Percentiles rank a stretch among this genome's conserved stretches.
These are phyloP conservation scores for Trypanosoma conorhini DNA, from an alignment of 208 protist species.

Conservation along the genomic window DNA sequence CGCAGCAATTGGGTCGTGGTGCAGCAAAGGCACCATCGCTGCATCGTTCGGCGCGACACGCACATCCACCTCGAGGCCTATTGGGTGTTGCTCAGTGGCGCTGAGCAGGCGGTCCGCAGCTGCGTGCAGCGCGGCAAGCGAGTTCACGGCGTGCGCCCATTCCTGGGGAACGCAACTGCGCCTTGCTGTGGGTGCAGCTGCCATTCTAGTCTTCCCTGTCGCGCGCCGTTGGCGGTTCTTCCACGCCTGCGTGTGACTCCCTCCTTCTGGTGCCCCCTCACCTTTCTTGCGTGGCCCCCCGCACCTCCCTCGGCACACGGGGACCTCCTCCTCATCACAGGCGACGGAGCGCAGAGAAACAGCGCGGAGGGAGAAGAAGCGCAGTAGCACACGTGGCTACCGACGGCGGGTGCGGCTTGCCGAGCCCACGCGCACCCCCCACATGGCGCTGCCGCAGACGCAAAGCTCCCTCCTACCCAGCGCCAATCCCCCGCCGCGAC, in stretches of 20 bases:
- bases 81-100: background rate
- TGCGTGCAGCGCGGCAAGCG: conserved; percentile 2
- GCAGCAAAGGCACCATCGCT: conserved; percentile 25
- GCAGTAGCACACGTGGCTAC: background rate
- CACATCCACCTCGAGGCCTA: conserved; percentile 52
- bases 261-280: background rate
- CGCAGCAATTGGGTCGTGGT: conserved; percentile 32
- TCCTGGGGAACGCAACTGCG: conserved; percentile 1
- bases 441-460: no score
- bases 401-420: no score
- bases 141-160: conserved; percentile 48
- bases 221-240: background rate
- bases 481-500: no score
- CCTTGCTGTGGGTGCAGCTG: background rate
- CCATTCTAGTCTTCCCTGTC: background rate
- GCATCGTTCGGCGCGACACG: conserved; percentile 22
- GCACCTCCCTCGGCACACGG: background rate
- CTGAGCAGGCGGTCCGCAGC: background rate
- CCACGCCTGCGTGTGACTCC: background rate
- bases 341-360: background rate
- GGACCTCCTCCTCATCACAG: background rate
- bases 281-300: background rate
- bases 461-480: no score
- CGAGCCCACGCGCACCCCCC: no score
- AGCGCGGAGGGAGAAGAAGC: background rate